phyloP scores from a whole-genome alignment of 345 rosid species.

The Gossypium raimondii region DNA sequence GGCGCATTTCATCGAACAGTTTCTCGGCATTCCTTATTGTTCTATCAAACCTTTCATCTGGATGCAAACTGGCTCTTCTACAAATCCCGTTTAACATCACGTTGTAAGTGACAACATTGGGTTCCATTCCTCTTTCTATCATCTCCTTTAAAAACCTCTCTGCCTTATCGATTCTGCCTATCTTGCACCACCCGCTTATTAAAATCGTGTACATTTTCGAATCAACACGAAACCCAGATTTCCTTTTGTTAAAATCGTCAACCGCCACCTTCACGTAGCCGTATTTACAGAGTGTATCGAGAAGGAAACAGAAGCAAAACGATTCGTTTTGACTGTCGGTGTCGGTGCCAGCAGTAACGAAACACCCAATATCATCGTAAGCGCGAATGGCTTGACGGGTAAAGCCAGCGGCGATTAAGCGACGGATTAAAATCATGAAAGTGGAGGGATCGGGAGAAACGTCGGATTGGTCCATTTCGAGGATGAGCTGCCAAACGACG shows the following conservation, averaged over 20 bases:
- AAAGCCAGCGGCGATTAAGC: conserved; percentile 71
- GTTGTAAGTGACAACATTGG: conserved; percentile 66
- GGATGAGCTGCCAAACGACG: conserved; percentile 65
- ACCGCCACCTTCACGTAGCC: conserved; percentile 62
- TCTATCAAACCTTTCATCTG: conserved; percentile 58
- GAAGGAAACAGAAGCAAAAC: conserved; percentile 43
- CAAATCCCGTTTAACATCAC: conserved; percentile 78
- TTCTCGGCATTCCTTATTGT: conserved; percentile 59
- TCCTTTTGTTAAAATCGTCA: conserved; percentile 56
- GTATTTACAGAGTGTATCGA: conserved; percentile 78
- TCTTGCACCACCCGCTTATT: conserved; percentile 77
- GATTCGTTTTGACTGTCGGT: conserved; percentile 10
- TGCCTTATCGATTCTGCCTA: conserved; percentile 66
- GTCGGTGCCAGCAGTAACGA: conserved; percentile 27
- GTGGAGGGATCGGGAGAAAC: conserved; percentile 42
- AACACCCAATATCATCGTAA: conserved; percentile 63
- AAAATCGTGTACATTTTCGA: conserved; percentile 60
- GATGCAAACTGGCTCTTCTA: conserved; percentile 71
- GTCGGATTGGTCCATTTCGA: conserved; percentile 51
- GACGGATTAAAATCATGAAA: conserved; percentile 62
- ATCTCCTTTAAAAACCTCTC: conserved; percentile 67
- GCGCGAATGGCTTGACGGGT: conserved; percentile 85
- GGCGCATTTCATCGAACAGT: conserved; percentile 76
- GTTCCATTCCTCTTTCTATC: conserved; percentile 59
- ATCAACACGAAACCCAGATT: conserved; percentile 32